phyloP scores from a whole-genome alignment of 106 monocot genomes.

The Phalaenopsis aphrodite region DNA sequence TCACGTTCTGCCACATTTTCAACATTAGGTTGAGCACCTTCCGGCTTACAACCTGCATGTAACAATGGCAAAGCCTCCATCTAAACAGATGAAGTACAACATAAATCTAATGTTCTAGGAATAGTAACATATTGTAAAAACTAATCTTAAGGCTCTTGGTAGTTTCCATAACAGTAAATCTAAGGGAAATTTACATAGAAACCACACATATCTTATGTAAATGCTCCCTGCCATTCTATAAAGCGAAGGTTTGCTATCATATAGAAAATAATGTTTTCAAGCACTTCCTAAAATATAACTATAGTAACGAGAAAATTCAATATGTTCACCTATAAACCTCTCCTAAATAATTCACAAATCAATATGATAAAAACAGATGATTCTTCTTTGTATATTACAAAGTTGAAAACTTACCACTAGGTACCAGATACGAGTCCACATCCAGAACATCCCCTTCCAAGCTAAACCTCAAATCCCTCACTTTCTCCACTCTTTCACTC shows the following conservation, averaged over 20 bases:
- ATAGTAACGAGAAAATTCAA: background rate
- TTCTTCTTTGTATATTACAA: background rate
- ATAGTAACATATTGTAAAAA: background rate
- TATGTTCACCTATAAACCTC: background rate
- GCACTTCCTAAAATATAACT: background rate
- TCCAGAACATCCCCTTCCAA: constrained; percentile 67
- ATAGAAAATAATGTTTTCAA: background rate
- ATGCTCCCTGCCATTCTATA: background rate
- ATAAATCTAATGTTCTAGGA: background rate
- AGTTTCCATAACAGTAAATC: background rate
- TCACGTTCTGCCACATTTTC: constrained; percentile 80
- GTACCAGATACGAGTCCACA: constrained; percentile 19
- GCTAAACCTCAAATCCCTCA: constrained; percentile 63
- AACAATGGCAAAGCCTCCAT: constrained; percentile 14
- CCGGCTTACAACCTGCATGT: constrained; percentile 25
- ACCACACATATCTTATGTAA: background rate
- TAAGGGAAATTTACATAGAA: background rate
- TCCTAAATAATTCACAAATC: background rate
- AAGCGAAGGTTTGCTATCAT: background rate
- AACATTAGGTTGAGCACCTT: constrained; percentile 32
- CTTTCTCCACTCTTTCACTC: constrained; percentile 87
- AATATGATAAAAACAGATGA: background rate
- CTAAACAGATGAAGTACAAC: background rate
- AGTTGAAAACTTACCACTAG: constrained; percentile 33
- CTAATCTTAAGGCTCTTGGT: background rate